Evolutionary conservation across 2,329 filamentous ascomycete species (phyloP), one percentile per base, ranked within the genome.

Genomic region (Diaporthe helianthi): DNA sequence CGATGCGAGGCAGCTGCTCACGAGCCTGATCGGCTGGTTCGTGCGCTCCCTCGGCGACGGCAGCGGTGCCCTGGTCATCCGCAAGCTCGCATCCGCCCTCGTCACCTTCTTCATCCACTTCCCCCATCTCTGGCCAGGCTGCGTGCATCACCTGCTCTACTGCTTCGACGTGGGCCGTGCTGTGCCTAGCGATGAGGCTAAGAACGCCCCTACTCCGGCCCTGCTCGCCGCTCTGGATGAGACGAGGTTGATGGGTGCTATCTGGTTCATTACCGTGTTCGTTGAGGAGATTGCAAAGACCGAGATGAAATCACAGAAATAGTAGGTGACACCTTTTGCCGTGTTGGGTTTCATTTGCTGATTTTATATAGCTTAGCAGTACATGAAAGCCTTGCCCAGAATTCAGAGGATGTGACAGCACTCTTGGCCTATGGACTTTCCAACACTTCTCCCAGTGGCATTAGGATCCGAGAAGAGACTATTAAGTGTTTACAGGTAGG

Each of bases 81-180:
- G 89, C 73, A 96, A 96, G 79, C 83, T 95, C 29, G 92, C 91
- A 73, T 91, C 91, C n/a, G 91, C 92, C 8, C 80, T 95, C 8
- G 90, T 91, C 19, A 91, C 91, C 24, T 93, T 91, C 76, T 94
- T 92, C 75, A 83, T 93, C 38, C 90, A 90, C 69, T 92, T 92
- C 71, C 87, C 91, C 13, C 80, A 84, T 13, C 81, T 86, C 7
- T 95, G 92, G 91, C 82, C 83, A n/a, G 81, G 81, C 63, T 92
- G 90, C 71, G 78, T 93, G 41, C 84, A 83, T 46, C 89, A 92
- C 75, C 79, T 93, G n/a, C 75, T 89, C 47, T 82, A 86, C 67
- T 91, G 87, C 67, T 81, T 92, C 22, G 85, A 81, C 61, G 77
- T 80, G 26, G 83, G 83, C 70, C 80, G 80, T 44, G 78, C 80